Evolutionary conservation across 2,329 filamentous ascomycete species (phyloP).

Genomic region (Ceratocystis eucalypticola): DNA sequence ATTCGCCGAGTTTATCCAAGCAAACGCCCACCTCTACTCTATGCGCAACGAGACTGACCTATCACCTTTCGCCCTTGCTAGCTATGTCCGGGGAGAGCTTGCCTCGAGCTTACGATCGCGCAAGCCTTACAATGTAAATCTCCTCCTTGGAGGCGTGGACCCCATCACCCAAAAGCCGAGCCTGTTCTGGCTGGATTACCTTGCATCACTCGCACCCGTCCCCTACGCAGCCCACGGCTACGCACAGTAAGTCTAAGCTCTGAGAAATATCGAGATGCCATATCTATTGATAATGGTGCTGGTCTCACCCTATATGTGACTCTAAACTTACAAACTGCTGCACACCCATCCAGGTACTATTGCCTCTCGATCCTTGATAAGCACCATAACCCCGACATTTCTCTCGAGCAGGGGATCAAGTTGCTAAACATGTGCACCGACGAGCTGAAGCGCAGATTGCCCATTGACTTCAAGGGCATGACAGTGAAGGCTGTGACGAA

Average conservation of each 20-base stretch:
- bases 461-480: constrained; percentile 98
- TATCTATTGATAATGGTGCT: too few relatives aligned
- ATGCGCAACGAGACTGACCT: constrained; percentile 96
- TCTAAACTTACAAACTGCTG: not conserved
- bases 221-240: constrained; percentile 97
- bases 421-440: constrained; percentile 90
- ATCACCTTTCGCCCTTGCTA: constrained; percentile 73
- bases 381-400: constrained; percentile 92
- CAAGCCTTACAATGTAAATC: constrained; percentile 93
- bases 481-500: constrained; percentile 87
- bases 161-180: constrained; percentile 80
- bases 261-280: too few relatives aligned
- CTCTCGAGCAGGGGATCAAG: constrained; percentile 77
- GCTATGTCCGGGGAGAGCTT: constrained; percentile 89
- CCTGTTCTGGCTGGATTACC: constrained; percentile 95
- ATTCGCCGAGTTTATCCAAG: constrained; percentile 98
- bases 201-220: constrained; percentile 73
- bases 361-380: constrained; percentile 96
- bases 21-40: constrained; percentile 93
- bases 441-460: constrained; percentile 90
- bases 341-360: constrained; percentile 56
- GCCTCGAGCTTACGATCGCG: constrained; percentile 80
- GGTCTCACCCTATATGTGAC: too few relatives aligned
- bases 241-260: constrained; percentile 56
- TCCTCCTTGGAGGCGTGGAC: constrained; percentile 87